Base-by-base conservation (phyloP, 495 filamentous ascomycete species). In the Lasiosphaeria miniovina region DNA sequence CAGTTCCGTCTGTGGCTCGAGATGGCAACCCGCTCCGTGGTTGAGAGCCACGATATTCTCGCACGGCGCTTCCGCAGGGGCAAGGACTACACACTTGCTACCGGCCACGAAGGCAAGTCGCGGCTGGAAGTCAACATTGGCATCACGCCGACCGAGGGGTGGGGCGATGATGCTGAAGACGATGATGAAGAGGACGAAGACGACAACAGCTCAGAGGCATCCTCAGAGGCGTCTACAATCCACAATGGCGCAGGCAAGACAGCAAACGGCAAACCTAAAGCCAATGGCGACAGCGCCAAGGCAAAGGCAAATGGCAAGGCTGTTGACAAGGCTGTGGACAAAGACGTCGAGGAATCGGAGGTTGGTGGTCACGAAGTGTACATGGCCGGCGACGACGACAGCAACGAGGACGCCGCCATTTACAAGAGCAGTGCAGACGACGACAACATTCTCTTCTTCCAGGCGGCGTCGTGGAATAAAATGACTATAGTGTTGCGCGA, bases 1-100 rank as follows among this genome's bases (percentile, higher is more conserved):
- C 80, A 90, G n/a, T 99, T 98, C 81, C 82, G 84, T 17, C 89
- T 93, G 70, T 96, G 94, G 90, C 80, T 99, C 7, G 77, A 88
- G 33, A 79, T 92, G 38, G 87, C 90, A 8, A 97, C 93, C 0
- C 84, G 88, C 24, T 83, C 84, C 52, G 76, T 72, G 3, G 78
- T 94, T 46, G 83, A 85, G 55, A 83, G 79, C 34, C 85, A 84
- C 67, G 83, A 91, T 62, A 64, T 94, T 51, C 70, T 96, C 34
- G 90, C 88, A 1, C 83, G 94, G 14, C 82, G 92, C 12, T 99
- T 98, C 78, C 84, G 95, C 15, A 81, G 85, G 32, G 93, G 94
- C 3, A 74, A 86, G 57, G 94, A 99, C 70, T 99, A 98, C 71
- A 93, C 91, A 2, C 83, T 99, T 35, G 94, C 94, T 15, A 96